Evolutionary conservation across 129 eudicot genomes (phyloP).

Genomic region (Saussurea involucrata): DNA sequence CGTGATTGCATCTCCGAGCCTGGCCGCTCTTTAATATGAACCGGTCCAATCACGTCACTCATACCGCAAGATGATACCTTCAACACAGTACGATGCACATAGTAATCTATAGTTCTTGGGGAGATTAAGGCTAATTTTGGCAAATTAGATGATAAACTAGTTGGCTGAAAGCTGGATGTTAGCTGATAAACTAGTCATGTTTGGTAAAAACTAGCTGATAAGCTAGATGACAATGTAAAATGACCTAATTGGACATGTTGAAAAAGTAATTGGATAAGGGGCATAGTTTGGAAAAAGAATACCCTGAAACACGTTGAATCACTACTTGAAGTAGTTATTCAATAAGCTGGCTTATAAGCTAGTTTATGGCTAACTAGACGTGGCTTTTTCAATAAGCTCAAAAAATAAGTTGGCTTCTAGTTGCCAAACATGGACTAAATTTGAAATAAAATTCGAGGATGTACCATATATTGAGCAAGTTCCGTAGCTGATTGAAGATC

Average conservation of each 20-base stretch:
- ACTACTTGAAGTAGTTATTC: background rate
- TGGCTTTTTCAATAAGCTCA: background rate
- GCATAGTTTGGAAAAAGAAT: no score
- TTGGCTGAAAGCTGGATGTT: no score
- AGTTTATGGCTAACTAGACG: background rate
- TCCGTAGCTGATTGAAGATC: constrained; percentile 83
- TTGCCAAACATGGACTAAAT: background rate
- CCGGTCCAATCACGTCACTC: constrained; percentile 93
- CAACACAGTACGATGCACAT: constrained; percentile 2
- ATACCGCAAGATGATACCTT: constrained; percentile 93
- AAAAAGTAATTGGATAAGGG: no score
- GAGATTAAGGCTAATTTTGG: background rate
- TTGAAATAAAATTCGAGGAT: background rate
- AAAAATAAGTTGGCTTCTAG: background rate
- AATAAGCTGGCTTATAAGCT: background rate
- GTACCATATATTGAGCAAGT: constrained; percentile 91
- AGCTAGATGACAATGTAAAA: background rate
- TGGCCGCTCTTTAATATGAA: constrained; percentile 82
- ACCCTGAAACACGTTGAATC: background rate
- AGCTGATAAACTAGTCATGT: background rate
- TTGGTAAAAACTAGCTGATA: background rate
- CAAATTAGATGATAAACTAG: background rate
- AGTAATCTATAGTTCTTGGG: background rate
- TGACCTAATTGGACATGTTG: no score
- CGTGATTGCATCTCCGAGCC: constrained; percentile 96